phyloP scores from a whole-genome alignment of 306 rosid species.

The Vigna angularis region DNA sequence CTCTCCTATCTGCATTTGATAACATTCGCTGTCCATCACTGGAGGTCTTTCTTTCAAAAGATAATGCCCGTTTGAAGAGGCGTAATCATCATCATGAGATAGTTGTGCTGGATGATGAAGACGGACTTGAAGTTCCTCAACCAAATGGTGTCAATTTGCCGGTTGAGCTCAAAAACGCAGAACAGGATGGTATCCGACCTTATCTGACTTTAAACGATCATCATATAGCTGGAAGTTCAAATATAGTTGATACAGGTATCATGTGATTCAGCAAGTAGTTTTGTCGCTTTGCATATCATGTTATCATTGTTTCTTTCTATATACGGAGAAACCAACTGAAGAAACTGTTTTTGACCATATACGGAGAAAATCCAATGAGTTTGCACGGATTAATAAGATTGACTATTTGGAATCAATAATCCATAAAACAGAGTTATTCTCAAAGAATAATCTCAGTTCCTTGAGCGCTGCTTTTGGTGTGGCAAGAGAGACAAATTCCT shows the following conservation, averaged over 20 bases:
- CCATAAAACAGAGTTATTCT: constrained; percentile 45
- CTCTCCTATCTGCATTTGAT: constrained; percentile 57
- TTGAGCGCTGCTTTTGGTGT: constrained; percentile 41
- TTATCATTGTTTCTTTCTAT: constrained; percentile 33
- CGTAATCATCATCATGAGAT: constrained; percentile 51
- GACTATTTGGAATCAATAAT: constrained; percentile 45
- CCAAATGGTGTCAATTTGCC: constrained; percentile 47
- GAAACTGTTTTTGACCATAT: constrained; percentile 73
- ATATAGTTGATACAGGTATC: constrained; percentile 57
- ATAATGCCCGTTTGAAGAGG: constrained; percentile 58
- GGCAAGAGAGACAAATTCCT: constrained; percentile 46
- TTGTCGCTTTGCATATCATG: constrained; percentile 15
- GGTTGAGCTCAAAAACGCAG: constrained; percentile 48
- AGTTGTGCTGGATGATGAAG: constrained; percentile 65
- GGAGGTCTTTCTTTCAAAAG: constrained; percentile 60
- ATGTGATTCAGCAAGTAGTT: constrained; percentile 23
- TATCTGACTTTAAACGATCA: constrained; percentile 40
- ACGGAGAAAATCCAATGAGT: constrained; percentile 62
- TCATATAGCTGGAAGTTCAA: constrained; percentile 48
- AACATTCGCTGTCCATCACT: constrained; percentile 54
- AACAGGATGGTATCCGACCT: constrained; percentile 33
- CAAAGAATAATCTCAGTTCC: constrained; percentile 30
- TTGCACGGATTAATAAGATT: constrained; percentile 55
- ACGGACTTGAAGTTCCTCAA: constrained; percentile 44
- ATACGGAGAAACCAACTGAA: constrained; percentile 48